These are phyloP conservation scores for Kazachstania psychrophila DNA, from an alignment of 805 yeast species.

Conservation along the genomic window DNA sequence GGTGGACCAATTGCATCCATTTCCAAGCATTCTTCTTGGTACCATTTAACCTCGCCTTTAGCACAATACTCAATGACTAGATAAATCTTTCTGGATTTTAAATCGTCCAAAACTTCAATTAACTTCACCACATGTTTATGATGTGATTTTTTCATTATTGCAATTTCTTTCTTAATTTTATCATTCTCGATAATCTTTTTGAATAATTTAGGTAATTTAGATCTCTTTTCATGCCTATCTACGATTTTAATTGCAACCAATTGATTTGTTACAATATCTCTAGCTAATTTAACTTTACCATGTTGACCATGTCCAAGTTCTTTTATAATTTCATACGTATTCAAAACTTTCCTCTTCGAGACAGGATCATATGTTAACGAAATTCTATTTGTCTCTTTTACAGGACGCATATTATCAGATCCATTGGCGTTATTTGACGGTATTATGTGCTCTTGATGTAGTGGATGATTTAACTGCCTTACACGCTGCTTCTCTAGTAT, in stretches of 20 bases:
- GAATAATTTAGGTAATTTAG: constrained; percentile 9
- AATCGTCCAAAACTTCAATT: constrained; percentile 82
- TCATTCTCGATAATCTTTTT: constrained; percentile 48
- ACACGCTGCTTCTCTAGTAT: constrained; percentile 34
- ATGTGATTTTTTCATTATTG: constrained; percentile 86
- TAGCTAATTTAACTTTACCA: constrained; percentile 91
- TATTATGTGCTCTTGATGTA: constrained; percentile 29
- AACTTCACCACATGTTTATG: constrained; percentile 88
- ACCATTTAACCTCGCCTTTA: constrained; percentile 88
- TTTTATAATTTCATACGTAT: constrained; percentile 78
- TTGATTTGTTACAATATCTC: constrained; percentile 51
- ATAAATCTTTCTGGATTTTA: constrained; percentile 74
- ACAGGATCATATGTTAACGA: constrained; percentile 84
- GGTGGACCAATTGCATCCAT: constrained; percentile 48
- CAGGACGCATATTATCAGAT: constrained; percentile 27
- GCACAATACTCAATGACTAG: constrained; percentile 84
- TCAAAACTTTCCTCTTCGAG: constrained; percentile 69
- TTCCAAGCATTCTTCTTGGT: constrained; percentile 33
- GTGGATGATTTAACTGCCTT: constrained; percentile 36
- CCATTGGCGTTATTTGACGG: constrained; percentile 1
- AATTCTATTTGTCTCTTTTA: constrained; percentile 78
- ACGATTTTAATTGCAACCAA: constrained; percentile 89
- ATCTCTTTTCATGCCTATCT: constrained; percentile 47
- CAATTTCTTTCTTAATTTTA: constrained; percentile 77
- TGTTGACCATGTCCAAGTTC: constrained; percentile 97